A percentile compares a stretch with the other conserved stretches of the same genome.
These are phyloP conservation scores for Saururus chinensis DNA, from an alignment of 164 flowering plant genomes.

Conservation along the genomic window DNA sequence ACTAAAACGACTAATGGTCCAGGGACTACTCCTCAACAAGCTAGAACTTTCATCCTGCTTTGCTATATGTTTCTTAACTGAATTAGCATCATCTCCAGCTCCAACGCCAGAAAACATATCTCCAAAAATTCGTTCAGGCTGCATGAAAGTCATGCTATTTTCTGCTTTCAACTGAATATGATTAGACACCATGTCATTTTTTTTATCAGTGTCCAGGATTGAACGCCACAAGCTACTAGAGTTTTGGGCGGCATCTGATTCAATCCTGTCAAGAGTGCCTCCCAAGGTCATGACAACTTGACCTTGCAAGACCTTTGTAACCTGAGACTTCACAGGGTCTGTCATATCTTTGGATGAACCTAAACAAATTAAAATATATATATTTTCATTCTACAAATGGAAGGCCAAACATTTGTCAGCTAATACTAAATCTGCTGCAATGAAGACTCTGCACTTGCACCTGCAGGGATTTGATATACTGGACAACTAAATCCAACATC, in stretches of 20 bases:
- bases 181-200: constrained; percentile 29
- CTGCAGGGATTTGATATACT: constrained; percentile 78
- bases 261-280: constrained; percentile 47
- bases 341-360: constrained; percentile 48
- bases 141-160: constrained; percentile 33
- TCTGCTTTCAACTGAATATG: constrained; percentile 45
- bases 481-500: constrained; percentile 91
- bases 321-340: constrained; percentile 54
- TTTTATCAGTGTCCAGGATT: constrained; percentile 49
- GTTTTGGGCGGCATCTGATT: constrained; percentile 57
- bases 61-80: constrained; percentile 22
- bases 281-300: constrained; percentile 79
- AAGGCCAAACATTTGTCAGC: not conserved
- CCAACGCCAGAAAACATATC: constrained; percentile 75
- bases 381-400: not conserved
- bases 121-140: constrained; percentile 51
- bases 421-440: not conserved
- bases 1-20: constrained; percentile 43
- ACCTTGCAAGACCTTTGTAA: constrained; percentile 89
- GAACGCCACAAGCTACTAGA: constrained; percentile 31
- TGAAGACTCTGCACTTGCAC: constrained; percentile 47
- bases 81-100: constrained; percentile 17
- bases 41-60: constrained; percentile 41
- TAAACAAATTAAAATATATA: constrained; percentile 6
- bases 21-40: constrained; percentile 20